Evolutionary conservation across 2,329 filamentous ascomycete species (phyloP).

Genomic region (Fusarium caatingaense): DNA sequence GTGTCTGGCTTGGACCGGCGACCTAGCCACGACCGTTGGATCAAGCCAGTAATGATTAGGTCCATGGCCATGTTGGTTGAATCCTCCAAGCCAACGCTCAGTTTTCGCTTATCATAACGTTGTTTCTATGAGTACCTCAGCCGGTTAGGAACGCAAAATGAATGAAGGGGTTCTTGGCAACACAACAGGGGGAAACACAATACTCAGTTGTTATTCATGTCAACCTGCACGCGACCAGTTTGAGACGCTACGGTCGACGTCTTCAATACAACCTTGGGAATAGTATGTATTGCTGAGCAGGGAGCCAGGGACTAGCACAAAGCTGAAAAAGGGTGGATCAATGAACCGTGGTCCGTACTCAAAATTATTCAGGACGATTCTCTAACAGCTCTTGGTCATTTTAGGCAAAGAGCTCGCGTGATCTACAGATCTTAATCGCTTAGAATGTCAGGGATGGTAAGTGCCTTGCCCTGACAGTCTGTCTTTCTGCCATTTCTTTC

Average conservation of each 20-base stretch:
- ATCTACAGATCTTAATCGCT: conserved; percentile 20
- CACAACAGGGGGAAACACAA: conserved; percentile 1
- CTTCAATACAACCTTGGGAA: background rate
- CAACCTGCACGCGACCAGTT: conserved; percentile 15
- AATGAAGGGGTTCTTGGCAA: conserved; percentile 16
- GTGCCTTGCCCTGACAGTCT: background rate
- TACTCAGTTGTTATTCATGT: background rate
- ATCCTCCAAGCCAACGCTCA: conserved; percentile 34
- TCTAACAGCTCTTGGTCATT: conserved; percentile 8
- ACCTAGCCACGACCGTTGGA: conserved; percentile 35
- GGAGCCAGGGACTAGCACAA: background rate
- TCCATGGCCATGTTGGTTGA: conserved; percentile 37
- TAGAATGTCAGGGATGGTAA: background rate
- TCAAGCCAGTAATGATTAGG: conserved; percentile 7
- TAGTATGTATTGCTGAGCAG: background rate
- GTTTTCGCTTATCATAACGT: background rate
- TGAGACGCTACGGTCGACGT: conserved; percentile 3
- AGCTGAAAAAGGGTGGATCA: conserved; percentile 1
- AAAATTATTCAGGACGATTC: conserved; percentile 1
- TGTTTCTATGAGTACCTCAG: background rate
- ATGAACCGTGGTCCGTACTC: background rate
- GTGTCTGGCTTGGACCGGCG: conserved; percentile 22
- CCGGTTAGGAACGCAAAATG: background rate
- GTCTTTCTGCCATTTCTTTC: background rate
- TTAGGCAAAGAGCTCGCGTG: conserved; percentile 14